phyloP scores from a whole-genome alignment of 148 eudicot species.

The Suaeda aralocaspica region DNA sequence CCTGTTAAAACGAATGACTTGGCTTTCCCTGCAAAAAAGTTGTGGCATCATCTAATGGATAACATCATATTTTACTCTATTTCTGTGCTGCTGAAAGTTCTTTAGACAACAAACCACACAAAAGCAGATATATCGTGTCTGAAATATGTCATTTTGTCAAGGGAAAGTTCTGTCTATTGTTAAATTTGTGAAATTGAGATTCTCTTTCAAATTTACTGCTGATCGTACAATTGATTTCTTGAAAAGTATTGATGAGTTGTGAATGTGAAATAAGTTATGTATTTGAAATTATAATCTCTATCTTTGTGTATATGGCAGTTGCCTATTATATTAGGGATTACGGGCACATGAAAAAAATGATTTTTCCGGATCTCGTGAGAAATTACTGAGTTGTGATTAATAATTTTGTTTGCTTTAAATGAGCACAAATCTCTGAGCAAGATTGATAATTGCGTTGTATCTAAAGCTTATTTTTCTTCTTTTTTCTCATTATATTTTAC shows the following conservation, averaged over 20 bases:
- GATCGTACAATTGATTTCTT: no score
- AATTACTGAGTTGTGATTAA: background rate
- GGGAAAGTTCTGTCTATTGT: background rate
- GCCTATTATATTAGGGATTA: no score
- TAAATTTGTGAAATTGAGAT: background rate
- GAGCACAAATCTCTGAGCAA: background rate
- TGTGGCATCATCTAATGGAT: no score
- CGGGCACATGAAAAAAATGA: background rate
- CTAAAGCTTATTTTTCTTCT: background rate
- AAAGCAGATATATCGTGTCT: background rate
- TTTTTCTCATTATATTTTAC: conserved; percentile 1
- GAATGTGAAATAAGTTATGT: no score
- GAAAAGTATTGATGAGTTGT: no score
- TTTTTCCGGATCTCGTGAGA: background rate
- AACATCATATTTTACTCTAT: no score
- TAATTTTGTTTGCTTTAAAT: background rate
- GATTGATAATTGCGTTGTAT: background rate
- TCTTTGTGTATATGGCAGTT: no score
- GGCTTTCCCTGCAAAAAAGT: background rate
- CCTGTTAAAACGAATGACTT: background rate
- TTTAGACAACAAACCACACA: background rate
- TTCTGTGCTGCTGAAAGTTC: no score
- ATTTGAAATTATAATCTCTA: no score
- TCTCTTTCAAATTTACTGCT: background rate
- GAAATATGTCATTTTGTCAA: background rate